phyloP scores from a whole-genome alignment of 495 filamentous ascomycete species.

The Talaromyces wortmannii region DNA sequence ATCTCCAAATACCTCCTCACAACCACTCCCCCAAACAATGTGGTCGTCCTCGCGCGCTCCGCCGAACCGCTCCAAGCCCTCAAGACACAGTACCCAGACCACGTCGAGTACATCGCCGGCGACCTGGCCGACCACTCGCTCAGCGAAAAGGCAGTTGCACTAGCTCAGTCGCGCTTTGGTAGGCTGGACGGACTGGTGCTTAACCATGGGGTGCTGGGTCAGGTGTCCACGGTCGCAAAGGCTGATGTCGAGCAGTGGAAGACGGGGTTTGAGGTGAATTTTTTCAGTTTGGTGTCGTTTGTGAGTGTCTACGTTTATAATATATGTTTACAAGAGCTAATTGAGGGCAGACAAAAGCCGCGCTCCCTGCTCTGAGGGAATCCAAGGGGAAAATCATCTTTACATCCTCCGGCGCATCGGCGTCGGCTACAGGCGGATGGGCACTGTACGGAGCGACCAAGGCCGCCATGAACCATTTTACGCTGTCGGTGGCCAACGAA shows the following conservation, averaged over 20 bases:
- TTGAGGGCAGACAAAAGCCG: constrained; percentile 56
- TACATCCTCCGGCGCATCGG: constrained; percentile 69
- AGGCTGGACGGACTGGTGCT: constrained; percentile 75
- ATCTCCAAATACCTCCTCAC: constrained; percentile 66
- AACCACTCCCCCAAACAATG: constrained; percentile 51
- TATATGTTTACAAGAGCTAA: too few relatives aligned
- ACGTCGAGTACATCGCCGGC: constrained; percentile 66
- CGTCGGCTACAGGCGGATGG: constrained; percentile 66
- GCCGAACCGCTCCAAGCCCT: constrained; percentile 58
- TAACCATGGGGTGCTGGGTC: constrained; percentile 78
- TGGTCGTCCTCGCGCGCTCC: constrained; percentile 72
- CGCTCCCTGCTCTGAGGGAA: constrained; percentile 63
- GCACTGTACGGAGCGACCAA: constrained; percentile 77
- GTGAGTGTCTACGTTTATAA: too few relatives aligned
- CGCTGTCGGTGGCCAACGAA: constrained; percentile 64
- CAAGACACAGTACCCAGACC: constrained; percentile 53
- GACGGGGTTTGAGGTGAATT: constrained; percentile 70
- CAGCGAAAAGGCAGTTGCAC: constrained; percentile 52
- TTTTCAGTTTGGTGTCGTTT: constrained; percentile 72
- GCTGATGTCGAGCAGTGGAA: constrained; percentile 65
- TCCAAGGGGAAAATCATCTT: constrained; percentile 65
- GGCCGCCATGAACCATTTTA: constrained; percentile 81
- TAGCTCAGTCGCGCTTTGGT: constrained; percentile 59
- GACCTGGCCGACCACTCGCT: constrained; percentile 65
- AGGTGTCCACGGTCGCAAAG: constrained; percentile 66